Evolutionary conservation across 2,329 filamentous ascomycete genomes (phyloP).

Genomic region (Fonsecaea pedrosoi): DNA sequence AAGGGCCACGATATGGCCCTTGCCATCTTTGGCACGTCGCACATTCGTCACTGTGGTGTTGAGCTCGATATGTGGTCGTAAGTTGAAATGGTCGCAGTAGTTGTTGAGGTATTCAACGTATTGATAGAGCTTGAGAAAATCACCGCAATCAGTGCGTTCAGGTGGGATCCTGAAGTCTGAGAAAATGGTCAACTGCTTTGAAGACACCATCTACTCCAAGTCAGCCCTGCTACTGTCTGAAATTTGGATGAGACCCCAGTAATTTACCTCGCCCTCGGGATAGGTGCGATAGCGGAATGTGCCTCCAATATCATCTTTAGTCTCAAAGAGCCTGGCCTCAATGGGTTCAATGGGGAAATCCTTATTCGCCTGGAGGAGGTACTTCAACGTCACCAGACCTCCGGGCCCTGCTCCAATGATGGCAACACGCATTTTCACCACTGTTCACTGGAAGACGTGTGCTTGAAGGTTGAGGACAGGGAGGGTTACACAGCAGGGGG

Average conservation of each 20-base stretch:
- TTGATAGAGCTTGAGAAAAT: conserved; percentile 16
- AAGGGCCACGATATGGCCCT: conserved; percentile 11
- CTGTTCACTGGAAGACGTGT: neutral
- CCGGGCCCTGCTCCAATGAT: conserved; percentile 22
- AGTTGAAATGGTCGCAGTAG: conserved; percentile 20
- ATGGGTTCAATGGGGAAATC: conserved; percentile 11
- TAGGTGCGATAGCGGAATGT: conserved; percentile 22
- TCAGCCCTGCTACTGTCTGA: conserved; percentile 6
- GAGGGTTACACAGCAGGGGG: neutral
- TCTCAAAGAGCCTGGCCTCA: conserved; percentile 18
- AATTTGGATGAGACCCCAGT: neutral
- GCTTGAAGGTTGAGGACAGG: neutral
- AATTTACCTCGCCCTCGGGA: conserved; percentile 19
- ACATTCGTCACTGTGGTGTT: conserved; percentile 21
- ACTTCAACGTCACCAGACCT: conserved; percentile 25
- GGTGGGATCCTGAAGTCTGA: conserved; percentile 20
- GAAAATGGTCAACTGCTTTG: conserved; percentile 19
- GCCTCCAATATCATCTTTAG: conserved; percentile 24
- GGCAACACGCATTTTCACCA: conserved; percentile 18
- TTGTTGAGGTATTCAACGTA: conserved; percentile 21
- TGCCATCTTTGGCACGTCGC: conserved; percentile 14
- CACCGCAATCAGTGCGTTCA: conserved; percentile 5
- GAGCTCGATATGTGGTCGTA: conserved; percentile 21
- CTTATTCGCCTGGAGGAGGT: conserved; percentile 18
- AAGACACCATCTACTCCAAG: conserved; percentile 16